Base-by-base conservation (phyloP, 257 asterid genomes). In the Ehretia macrophylla region DNA sequence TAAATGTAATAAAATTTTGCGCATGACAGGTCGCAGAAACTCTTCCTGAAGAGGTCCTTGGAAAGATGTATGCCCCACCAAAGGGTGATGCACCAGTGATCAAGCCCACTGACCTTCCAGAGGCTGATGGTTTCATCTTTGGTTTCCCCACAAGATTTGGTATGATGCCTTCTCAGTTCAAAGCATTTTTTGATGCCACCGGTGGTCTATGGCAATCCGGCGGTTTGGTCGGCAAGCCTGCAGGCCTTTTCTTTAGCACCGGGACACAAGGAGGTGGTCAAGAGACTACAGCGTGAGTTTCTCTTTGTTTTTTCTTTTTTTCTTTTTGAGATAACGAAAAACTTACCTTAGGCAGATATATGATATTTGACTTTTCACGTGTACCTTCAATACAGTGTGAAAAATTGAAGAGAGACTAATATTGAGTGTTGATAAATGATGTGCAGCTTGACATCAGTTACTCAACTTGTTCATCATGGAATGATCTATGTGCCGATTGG, bases 401-500 rank as follows among this genome's bases (percentile, higher is more conserved):
- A 27, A 27, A 27, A 6, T 3, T 6, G 35, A 27, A 27, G 35
- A 27, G 14, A 27, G 6, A 42, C 16, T 10, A 10, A 10, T 42
- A 42, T 42, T 42, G 47, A 42, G 47, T 42, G 3, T 14, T 42
- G 47, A 42, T 10, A 13, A 38, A 51, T 13, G 6, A 38, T 44
- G 46, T 68, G 66, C 74, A 84, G 88, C 55, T 77, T 81, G 85
- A 84, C 84, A 5, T 80, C 93, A 14, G 68, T 84, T 47, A 84
- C 86, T 16, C 93, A 77, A 69, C 85, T 81, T 11, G 88, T 46
- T 56, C 86, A 84, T 72, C 88, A 81, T 4, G 88, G 93, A 32
- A 75, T 81, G 86, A 79, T 84, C 44, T 84, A 77, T 18, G 88
- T 84, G 19, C 93, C 83, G 5, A 79, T 84, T 49, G 92, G 88